Base-by-base conservation (phyloP, 371 early-diverging fungal genomes). In the Fennellomyces sp. region DNA sequence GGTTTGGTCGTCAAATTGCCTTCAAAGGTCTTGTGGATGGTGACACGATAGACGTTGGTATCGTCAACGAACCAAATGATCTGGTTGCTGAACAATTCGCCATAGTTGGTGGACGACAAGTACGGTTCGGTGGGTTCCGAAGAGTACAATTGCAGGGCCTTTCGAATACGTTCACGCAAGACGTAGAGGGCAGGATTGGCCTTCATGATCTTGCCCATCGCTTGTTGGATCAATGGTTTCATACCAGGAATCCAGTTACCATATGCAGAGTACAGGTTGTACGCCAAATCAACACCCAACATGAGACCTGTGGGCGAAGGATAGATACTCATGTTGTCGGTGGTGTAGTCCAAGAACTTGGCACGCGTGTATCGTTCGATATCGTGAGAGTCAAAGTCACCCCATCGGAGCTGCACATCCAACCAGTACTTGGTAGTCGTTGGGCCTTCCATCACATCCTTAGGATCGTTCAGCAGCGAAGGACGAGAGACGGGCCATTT, bases 61-160 rank as follows among this genome's bases (percentile, higher is more conserved):
- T 99, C 99, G 74, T 99, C 99, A 26, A 99, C 93, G 70, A 99
- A 99, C 99, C 99, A 99, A 66, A 97, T 96, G 63, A 94, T 97
- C 78, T 97, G 97, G 75, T 96, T 95, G 59, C 92, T 91, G 83
- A 99, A 99, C 63, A 99, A 76, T 73, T 99, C 99, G 33, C 94
- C 94, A 69, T 98, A 98, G 81, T 98, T 97, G 58, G 93, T 90
- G 30, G 94, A 92, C 53, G 92, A 94, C 63, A 99, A 80, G 75
- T 97, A 97, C 39, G 97, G 98, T 70, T 99, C 99, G n/a, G 97
- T 97, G 11, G 98, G 97, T 76, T 98, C 98, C 12, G 97, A 97
- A 26, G 96, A 94, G 79, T 98, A 98, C 60, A 99, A 84, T 72
- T 98, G 98, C 60, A 99, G 84, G 48, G 95, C 97, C 85, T 98